A percentile compares a stretch with the other conserved stretches of the same genome.
Conservation (phyloP, 106 monocot species). For the Cymbidium sinense region DNA sequence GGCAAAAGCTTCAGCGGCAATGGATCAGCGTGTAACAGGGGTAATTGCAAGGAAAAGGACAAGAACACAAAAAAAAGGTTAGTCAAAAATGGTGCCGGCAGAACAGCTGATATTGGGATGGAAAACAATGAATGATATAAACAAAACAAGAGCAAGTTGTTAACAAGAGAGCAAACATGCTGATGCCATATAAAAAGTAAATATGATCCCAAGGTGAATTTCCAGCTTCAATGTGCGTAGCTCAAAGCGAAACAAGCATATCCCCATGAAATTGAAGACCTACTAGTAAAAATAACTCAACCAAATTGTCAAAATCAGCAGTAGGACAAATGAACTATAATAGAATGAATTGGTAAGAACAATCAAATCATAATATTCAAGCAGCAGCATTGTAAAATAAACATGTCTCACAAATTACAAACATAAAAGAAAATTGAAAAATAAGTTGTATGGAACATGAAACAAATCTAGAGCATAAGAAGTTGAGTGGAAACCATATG, state of each 20-base stretch:
- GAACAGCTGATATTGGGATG: background rate
- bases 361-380: background rate
- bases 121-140: background rate
- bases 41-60: background rate
- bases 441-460: background rate
- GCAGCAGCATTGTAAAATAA: background rate
- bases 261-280: background rate
- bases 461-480: too few relatives aligned
- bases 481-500: too few relatives aligned
- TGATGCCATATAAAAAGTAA: background rate
- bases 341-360: background rate
- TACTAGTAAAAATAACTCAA: background rate
- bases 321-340: too few relatives aligned
- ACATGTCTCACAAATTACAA: background rate
- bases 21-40: background rate
- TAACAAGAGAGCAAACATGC: background rate
- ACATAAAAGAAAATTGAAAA: background rate
- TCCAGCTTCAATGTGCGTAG: background rate
- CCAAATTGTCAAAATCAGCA: background rate
- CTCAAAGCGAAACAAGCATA: background rate
- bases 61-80: background rate
- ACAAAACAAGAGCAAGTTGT: background rate
- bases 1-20: background rate
- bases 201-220: background rate
- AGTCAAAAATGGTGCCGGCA: background rate